Evolutionary conservation across 176 grass and related monocot species (phyloP), one percentile per base, ranked within the genome.

Genomic region (Zizania latifolia): DNA sequence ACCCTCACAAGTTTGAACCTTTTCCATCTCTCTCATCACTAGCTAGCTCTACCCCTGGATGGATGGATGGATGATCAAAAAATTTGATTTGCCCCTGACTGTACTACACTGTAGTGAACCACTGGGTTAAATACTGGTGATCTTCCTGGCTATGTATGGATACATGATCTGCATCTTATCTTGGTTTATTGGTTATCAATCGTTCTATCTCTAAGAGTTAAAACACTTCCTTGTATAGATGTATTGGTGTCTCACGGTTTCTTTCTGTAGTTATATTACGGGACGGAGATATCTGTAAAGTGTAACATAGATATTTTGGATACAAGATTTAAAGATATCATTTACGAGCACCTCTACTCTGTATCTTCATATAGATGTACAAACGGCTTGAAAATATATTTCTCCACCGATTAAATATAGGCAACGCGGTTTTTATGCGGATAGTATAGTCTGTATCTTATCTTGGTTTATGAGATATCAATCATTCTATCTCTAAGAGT

Each of bases 1-100:
- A 37, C 45, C 59, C 33, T 43, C 77, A 35, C 85, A 85, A 88
- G 85, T 85, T 88, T 75, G 58, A 70, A 26, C 26, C 88, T 87
- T 90, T 97, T 80, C 65, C 86, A 78, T 84, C 62, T 76, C 14
- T 34, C 50, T n/a, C 48, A 22, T 7, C 3, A 53, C 48, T 22
- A 14, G 10, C 59, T 14, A 6, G 2, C 23, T 31, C 16, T 37
- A 12, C 27, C 15, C 33, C n/a, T 45, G 36, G 56, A 28, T 78
- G n/a, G n/a, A n/a, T n/a, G n/a, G n/a, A n/a, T n/a, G n/a, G n/a
- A n/a, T 44, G 38, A 68, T 75, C 62, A 28, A 36, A 6, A 43
- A 64, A 50, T 61, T n/a, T n/a, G n/a, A 1, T 5, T 35, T 6
- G 13, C 7, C 58, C 4, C 8, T 28, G 14, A 10, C 8, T 26